A percentile compares a stretch with the other conserved stretches of the same genome.
Evolutionary conservation across 352 stramenopile species (phyloP).

Genomic region (Phytophthora tubulina): DNA sequence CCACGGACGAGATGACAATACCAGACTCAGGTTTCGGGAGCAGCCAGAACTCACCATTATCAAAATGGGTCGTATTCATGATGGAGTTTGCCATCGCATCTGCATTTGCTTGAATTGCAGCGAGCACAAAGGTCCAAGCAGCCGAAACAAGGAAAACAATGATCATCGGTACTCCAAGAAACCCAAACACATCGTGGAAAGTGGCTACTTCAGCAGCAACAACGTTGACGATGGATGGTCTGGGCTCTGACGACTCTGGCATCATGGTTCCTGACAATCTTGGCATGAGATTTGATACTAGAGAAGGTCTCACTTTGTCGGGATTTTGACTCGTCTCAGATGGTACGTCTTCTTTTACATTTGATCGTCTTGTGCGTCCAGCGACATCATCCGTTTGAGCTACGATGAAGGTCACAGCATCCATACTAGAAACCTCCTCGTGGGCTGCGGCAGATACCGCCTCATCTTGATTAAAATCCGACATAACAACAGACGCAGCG

Average conservation of each 20-base stretch:
- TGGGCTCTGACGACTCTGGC: background rate
- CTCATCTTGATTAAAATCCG: background rate
- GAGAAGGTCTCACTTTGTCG: background rate
- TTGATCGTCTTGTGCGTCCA: background rate
- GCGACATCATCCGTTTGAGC: constrained; percentile 18
- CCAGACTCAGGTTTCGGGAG: constrained; percentile 34
- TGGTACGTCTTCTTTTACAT: background rate
- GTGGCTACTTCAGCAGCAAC: constrained; percentile 25
- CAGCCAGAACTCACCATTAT: constrained; percentile 59
- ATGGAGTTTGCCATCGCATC: constrained; percentile 43
- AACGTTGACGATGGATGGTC: constrained; percentile 11
- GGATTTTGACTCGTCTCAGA: background rate
- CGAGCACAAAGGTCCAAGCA: constrained; percentile 44
- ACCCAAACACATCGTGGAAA: constrained; percentile 49
- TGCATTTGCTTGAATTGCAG: constrained; percentile 45
- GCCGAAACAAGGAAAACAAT: constrained; percentile 46
- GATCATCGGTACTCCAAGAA: constrained; percentile 49
- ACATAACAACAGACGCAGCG: no score
- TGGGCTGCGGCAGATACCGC: no score
- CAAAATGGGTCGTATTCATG: constrained; percentile 51
- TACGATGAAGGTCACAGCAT: background rate
- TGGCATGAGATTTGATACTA: background rate
- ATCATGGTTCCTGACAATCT: background rate
- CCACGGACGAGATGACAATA: constrained; percentile 31
- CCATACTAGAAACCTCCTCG: no score